Base-by-base conservation (phyloP, 2,329 filamentous ascomycete species). In the Drechmeria coniospora region DNA sequence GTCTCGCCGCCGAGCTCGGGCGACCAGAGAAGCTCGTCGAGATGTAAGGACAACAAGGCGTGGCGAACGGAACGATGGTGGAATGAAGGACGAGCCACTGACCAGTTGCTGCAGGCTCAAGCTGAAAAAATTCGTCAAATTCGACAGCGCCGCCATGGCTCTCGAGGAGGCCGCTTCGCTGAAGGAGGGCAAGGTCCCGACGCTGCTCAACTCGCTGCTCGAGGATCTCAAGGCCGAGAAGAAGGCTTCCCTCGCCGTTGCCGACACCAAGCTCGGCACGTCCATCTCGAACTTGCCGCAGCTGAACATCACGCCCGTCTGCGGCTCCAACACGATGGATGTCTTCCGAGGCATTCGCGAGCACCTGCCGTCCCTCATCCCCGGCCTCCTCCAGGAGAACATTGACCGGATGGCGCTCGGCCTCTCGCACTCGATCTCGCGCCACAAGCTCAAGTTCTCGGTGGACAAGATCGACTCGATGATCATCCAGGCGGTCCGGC, bases 381-480 rank as follows among this genome's bases (percentile, higher is more conserved):
- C 90, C 36, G 86, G 83, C 29, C 72, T 98, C 36, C 63, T 79
- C 26, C 75, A 82, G 28, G 71, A 83, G 47, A 87, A 90, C 50
- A 74, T 95, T 50, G 79, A 83, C 49, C 90, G 84, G 45, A 95
- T 95, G 80, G 78, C 82, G 15, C 71, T 98, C 34, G 90, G 90
- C 73, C 76, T 98, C 27, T 92, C 87, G 20, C 90, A 98, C 63
- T 94, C 86, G 31, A 76, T 98, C 47, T 92, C 87, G 26, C 78
- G 86, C 38, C 86, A 98, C 63, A 95, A 93, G 68, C 74, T 98
- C 49, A 94, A 94, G 66, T 98, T 98, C 61, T 93, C 83, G 7
- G 79, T 87, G 32, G 86, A 98, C 51, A 98, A 98, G 68, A 87
- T 98, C 42, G 90, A 98, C 52, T 90, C 90, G 28, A 98, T 98